Evolutionary conservation across 352 stramenopile genomes (phyloP), one percentile per base, ranked within the genome.

Genomic region (Phytopythium boreale): DNA sequence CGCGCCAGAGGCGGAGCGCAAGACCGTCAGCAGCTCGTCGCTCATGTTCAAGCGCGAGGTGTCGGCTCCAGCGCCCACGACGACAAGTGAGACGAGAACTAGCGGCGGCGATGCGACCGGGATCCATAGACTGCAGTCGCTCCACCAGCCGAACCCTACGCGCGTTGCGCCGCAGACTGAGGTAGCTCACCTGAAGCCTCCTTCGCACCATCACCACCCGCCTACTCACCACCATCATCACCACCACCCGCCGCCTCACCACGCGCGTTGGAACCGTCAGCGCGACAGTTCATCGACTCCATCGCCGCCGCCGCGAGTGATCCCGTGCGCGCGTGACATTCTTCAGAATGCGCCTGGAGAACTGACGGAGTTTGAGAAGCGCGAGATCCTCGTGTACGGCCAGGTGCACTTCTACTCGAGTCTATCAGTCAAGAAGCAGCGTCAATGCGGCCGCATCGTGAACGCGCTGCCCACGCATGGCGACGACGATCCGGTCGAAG

Each of bases 351-450:
- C 46, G 4, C 20, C 17, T 14, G 20, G 22, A 14, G 73, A 90
- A 31, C 74, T 92, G 44, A 88, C 75, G 3, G 12, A 51, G 4
- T 71, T 81, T 7, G 85, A 93, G 36, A 61, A 74, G 34, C 46
- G 63, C 49, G 82, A 93, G 64, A 78, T 93, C 52, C 44, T 75
- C 8, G 56, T 72, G 50, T 84, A 81, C 58, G 64, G 74, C 4
- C 73, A 82, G 27, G 69, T 92, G 27, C 73, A 72, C 61, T 93
- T 84, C 64, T 68, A 79, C 22, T 82, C 77, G 19, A 74, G 64
- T 9, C 56, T 72, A 44, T 39, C 62, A 4, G 56, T 80, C 55
- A 87, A 84, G 61, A 61, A 59, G 31, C 68, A 44, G 41, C 73
- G 77, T 0, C 65, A 63, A 47, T 62, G 74, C 57, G 73, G 77